Percentiles rank a stretch among this genome's conserved stretches.
Evolutionary conservation across 2,329 filamentous ascomycete species (phyloP).

Genomic region (Xylariaceae sp.): DNA sequence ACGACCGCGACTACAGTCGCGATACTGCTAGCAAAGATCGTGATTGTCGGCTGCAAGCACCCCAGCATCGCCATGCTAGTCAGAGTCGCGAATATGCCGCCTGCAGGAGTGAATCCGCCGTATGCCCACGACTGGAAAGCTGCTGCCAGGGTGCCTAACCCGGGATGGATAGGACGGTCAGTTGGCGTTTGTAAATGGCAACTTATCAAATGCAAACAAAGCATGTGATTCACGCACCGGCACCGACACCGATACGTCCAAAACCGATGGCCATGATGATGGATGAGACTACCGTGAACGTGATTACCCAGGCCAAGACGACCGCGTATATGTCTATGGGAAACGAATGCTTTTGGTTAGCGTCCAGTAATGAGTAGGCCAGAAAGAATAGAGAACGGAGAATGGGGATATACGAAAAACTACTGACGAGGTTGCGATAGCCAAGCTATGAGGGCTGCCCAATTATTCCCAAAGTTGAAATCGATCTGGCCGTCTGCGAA

Average conservation of each 20-base stretch:
- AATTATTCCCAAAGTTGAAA: not conserved
- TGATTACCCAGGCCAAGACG: not conserved
- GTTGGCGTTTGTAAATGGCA: too few relatives aligned
- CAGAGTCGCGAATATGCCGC: not conserved
- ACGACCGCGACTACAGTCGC: not conserved
- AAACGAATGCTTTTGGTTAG: not conserved
- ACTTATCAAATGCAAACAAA: not conserved
- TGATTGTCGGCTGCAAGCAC: not conserved
- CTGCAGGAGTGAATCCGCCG: not conserved
- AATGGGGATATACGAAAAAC: too few relatives aligned
- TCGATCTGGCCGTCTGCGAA: not conserved
- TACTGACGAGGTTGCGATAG: not conserved
- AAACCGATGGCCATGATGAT: not conserved
- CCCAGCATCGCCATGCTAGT: not conserved
- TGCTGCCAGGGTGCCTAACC: not conserved
- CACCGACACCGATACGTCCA: not conserved
- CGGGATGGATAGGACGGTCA: too few relatives aligned
- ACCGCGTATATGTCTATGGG: not conserved
- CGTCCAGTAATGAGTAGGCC: not conserved
- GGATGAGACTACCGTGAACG: not conserved
- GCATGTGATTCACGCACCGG: not conserved
- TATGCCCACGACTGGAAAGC: not conserved
- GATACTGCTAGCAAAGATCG: not conserved
- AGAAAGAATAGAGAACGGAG: not conserved
- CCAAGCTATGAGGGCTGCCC: not conserved